phyloP scores from a whole-genome alignment of 2,329 filamentous ascomycete genomes.

The Emmonsia crescens region DNA sequence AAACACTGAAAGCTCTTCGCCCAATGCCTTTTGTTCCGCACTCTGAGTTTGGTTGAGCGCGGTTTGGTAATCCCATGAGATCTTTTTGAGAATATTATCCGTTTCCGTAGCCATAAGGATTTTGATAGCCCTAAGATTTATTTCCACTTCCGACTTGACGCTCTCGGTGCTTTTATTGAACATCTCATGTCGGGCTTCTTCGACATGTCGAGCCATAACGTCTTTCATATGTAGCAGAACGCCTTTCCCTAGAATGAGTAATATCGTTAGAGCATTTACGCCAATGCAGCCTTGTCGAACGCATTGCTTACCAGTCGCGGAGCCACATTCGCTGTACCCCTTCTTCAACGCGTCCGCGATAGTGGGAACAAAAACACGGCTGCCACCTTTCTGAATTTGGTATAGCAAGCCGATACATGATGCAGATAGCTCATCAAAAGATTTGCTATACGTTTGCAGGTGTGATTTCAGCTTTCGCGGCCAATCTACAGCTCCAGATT shows the following conservation, averaged over 20 bases:
- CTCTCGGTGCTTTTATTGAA: not conserved
- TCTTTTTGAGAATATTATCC: not conserved
- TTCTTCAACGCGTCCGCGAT: conserved; percentile 37
- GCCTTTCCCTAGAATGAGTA: not conserved
- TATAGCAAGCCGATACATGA: not conserved
- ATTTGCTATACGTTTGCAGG: not conserved
- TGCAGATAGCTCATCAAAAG: conserved; percentile 28
- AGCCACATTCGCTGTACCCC: conserved; percentile 37
- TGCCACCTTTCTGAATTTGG: conserved; percentile 35
- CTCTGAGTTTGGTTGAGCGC: not conserved
- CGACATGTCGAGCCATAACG: not conserved
- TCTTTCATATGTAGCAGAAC: not conserved
- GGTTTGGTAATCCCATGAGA: not conserved
- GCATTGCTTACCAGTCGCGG: conserved; percentile 28
- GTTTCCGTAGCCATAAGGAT: not conserved
- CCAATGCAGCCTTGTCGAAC: not conserved
- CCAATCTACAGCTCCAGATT: not conserved
- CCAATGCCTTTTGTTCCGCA: not conserved
- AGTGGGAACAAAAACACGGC: conserved; percentile 42
- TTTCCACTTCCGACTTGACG: not conserved
- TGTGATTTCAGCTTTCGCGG: not conserved
- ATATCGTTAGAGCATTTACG: not conserved
- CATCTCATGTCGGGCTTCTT: not conserved
- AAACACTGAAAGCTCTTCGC: not conserved
- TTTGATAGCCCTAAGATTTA: not conserved